Evolutionary conservation across 108 stramenopile genomes (phyloP).

Genomic region (Nitzschia palea): DNA sequence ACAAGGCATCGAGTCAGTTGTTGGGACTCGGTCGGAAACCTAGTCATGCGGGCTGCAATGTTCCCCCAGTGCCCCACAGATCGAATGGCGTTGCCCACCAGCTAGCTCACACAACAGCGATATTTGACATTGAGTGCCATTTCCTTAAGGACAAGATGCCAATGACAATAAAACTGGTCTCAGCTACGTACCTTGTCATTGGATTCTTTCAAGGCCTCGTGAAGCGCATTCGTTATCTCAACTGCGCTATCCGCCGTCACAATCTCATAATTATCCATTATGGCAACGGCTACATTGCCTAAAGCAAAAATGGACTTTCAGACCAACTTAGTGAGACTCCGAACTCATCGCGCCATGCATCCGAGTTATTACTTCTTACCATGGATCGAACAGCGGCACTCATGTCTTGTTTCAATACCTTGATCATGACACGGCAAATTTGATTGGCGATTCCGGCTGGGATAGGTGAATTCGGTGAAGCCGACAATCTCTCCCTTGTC

Average conservation of each 20-base stretch:
- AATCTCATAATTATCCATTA: constrained; percentile 29
- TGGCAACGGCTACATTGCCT: constrained; percentile 58
- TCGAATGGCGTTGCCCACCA: constrained; percentile 70
- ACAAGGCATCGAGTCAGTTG: constrained; percentile 10
- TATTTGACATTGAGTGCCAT: background rate
- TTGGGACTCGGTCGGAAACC: background rate
- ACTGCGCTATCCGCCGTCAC: constrained; percentile 2
- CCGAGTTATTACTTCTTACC: too few relatives aligned
- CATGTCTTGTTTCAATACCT: constrained; percentile 35
- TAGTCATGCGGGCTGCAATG: constrained; percentile 38
- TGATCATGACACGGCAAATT: constrained; percentile 39
- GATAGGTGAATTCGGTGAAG: constrained; percentile 7
- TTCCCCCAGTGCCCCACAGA: constrained; percentile 52
- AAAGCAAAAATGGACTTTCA: constrained; percentile 61
- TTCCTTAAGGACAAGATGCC: too few relatives aligned
- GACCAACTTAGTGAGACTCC: too few relatives aligned
- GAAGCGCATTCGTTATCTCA: constrained; percentile 22
- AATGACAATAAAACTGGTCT: background rate
- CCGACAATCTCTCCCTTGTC: background rate
- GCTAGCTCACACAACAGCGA: constrained; percentile 21
- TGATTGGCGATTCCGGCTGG: constrained; percentile 20
- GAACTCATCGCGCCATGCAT: too few relatives aligned
- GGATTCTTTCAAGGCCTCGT: constrained; percentile 34
- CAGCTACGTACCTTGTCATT: constrained; percentile 55
- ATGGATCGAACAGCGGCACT: constrained; percentile 56